Percentiles rank a stretch among this genome's conserved stretches.
Conservation (phyloP, 2,329 filamentous ascomycete genomes). For the Macrophomina phaseolina region DNA sequence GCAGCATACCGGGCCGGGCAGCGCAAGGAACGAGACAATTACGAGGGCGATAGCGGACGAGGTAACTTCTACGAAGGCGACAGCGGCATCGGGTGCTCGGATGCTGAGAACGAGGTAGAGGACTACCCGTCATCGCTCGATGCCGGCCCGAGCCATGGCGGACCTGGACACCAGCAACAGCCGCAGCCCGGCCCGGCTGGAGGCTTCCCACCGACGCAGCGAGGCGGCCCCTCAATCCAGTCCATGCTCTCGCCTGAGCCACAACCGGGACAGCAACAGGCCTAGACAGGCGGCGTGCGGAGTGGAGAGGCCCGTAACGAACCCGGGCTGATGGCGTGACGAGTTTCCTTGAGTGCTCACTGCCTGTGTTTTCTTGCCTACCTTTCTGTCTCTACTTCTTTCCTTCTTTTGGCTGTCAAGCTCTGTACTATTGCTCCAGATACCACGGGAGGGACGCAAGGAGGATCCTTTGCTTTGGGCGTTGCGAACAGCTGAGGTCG, state of each 20-base stretch:
- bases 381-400: not conserved
- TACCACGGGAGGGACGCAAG: conserved; percentile 17
- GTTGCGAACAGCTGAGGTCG: conserved; percentile 3
- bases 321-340: conserved; percentile 4
- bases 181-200: conserved; percentile 47
- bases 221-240: conserved; percentile 47
- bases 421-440: conserved; percentile 20
- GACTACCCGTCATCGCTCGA: conserved; percentile 30
- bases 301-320: conserved; percentile 3
- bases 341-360: conserved; percentile 6
- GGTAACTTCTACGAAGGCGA: conserved; percentile 61
- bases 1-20: conserved; percentile 69
- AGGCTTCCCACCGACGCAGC: conserved; percentile 30
- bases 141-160: conserved; percentile 16
- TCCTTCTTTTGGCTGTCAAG: not conserved
- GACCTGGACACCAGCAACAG: conserved; percentile 58
- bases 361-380: not conserved
- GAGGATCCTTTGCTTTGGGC: conserved; percentile 12
- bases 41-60: conserved; percentile 35
- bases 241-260: conserved; percentile 41
- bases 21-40: conserved; percentile 66
- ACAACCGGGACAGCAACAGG: conserved; percentile 14
- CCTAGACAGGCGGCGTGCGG: not conserved
- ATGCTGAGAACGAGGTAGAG: conserved; percentile 51
- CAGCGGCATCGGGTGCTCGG: conserved; percentile 68